Conservation (phyloP, 305 asterid genomes). For the Withania somnifera region DNA sequence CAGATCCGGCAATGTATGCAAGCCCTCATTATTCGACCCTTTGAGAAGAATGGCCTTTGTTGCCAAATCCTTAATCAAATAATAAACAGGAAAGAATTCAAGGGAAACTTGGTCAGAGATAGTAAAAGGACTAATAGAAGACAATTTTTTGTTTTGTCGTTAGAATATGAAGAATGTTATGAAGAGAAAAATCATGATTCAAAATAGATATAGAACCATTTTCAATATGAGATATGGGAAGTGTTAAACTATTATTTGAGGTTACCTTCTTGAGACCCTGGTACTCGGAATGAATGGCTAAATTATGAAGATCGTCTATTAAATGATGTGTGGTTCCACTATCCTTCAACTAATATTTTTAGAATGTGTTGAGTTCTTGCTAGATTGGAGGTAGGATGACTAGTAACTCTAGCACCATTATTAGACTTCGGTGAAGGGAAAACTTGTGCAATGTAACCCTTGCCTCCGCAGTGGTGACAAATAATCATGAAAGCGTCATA, state of each 20-base stretch:
- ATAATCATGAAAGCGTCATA: too few relatives aligned
- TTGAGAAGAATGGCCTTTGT: not conserved
- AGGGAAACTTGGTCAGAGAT: not conserved
- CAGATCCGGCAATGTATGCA: not conserved
- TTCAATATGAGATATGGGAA: not conserved
- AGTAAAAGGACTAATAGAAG: not conserved
- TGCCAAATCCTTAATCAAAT: not conserved
- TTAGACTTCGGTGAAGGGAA: not conserved
- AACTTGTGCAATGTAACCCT: not conserved
- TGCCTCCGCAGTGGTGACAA: not conserved
- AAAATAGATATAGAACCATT: not conserved
- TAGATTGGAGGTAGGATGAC: not conserved
- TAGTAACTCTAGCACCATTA: not conserved
- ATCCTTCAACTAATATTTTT: not conserved
- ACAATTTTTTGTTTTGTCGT: not conserved
- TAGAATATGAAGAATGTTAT: not conserved
- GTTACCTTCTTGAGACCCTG: not conserved
- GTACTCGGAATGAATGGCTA: not conserved
- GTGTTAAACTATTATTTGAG: not conserved
- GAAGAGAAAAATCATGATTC: not conserved
- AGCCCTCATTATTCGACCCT: not conserved
- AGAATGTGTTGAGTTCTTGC: too few relatives aligned
- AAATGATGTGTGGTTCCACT: not conserved
- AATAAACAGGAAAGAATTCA: not conserved
- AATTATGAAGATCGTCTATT: not conserved